These are phyloP conservation scores for Stentor coeruleus DNA, from an alignment of 73 alveolate species.

Conservation along the genomic window DNA sequence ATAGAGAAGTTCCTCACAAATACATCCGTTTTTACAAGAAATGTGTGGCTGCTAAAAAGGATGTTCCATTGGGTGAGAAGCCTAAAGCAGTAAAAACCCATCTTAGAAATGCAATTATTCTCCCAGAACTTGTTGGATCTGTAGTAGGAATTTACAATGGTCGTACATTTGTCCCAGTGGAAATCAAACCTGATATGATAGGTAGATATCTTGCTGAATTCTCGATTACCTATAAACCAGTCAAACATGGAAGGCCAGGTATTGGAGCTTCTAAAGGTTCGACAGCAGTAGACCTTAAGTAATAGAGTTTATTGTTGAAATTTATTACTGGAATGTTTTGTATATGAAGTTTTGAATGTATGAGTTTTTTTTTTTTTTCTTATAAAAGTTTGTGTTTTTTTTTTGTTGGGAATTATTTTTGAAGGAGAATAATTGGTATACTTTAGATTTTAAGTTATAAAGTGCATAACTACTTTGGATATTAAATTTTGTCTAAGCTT, in stretches of 20 bases:
- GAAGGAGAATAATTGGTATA: no score
- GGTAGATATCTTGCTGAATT: constrained; percentile 80
- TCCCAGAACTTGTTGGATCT: constrained; percentile 78
- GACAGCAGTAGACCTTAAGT: no score
- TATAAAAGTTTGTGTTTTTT: no score
- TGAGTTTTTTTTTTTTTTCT: no score
- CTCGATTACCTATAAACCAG: constrained; percentile 73
- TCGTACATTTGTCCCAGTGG: constrained; percentile 60
- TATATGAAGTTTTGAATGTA: no score
- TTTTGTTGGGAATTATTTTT: no score
- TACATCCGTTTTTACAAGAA: constrained; percentile 67
- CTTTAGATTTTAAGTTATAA: no score
- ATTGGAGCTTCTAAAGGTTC: constrained; percentile 89
- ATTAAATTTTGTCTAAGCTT: no score
- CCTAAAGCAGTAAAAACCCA: constrained; percentile 80
- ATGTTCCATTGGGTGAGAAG: constrained; percentile 65
- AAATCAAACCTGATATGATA: constrained; percentile 77
- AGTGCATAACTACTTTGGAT: no score
- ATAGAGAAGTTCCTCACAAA: constrained; percentile 62
- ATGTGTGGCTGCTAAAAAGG: constrained; percentile 60
- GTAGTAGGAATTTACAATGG: constrained; percentile 73
- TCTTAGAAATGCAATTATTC: constrained; percentile 76
- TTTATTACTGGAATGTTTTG: no score
- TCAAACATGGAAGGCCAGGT: constrained; percentile 77
- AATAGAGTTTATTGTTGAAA: no score